phyloP scores from a whole-genome alignment of 2,329 filamentous ascomycete genomes.

The Fusarium chuoi region DNA sequence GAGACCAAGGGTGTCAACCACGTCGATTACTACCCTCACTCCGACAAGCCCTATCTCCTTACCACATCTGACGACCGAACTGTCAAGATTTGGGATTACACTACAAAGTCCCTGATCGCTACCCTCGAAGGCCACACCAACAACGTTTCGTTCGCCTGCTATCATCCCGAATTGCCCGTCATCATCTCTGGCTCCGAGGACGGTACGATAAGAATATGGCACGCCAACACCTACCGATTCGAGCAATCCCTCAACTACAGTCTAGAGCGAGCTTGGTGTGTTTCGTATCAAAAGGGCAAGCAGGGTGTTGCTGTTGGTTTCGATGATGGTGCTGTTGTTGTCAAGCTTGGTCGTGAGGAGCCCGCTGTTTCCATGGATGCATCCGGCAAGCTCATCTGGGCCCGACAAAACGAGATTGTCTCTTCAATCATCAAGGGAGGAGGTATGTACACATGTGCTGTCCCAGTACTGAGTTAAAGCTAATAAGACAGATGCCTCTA shows the following conservation, averaged over 20 bases:
- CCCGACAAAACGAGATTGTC: slow-evolving; percentile 92
- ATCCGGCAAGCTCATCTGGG: slow-evolving; percentile 96
- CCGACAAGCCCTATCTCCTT: slow-evolving; percentile 85
- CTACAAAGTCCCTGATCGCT: slow-evolving; percentile 95
- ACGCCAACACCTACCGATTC: slow-evolving; percentile 95
- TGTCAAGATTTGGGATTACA: slow-evolving; percentile 99
- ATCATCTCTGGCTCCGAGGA: slow-evolving; percentile 99
- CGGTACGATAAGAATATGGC: slow-evolving; percentile 97
- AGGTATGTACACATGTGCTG: slow-evolving; percentile 54
- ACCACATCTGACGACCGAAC: slow-evolving; percentile 97
- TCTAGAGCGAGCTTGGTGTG: slow-evolving; percentile 96
- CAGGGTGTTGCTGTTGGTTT: slow-evolving; percentile 96
- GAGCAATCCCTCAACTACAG: slow-evolving; percentile 98
- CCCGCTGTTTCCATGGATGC: slow-evolving; percentile 97
- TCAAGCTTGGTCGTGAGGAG: slow-evolving; percentile 97
- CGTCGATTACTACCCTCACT: slow-evolving; percentile 86
- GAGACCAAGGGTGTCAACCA: slow-evolving; percentile 98
- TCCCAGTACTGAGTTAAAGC: neutral
- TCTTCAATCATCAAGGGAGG: slow-evolving; percentile 95
- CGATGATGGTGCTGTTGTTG: slow-evolving; percentile 96
- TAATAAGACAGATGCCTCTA: slow-evolving; percentile 69
- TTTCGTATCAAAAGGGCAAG: slow-evolving; percentile 92
- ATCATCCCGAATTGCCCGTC: slow-evolving; percentile 94
- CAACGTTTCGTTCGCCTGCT: slow-evolving; percentile 98
- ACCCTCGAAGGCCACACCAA: slow-evolving; percentile 97